Evolutionary conservation across 1,284 basidiomycete genomes (phyloP), one percentile per base, ranked within the genome.

Genomic region (Pseudozyma sp.): DNA sequence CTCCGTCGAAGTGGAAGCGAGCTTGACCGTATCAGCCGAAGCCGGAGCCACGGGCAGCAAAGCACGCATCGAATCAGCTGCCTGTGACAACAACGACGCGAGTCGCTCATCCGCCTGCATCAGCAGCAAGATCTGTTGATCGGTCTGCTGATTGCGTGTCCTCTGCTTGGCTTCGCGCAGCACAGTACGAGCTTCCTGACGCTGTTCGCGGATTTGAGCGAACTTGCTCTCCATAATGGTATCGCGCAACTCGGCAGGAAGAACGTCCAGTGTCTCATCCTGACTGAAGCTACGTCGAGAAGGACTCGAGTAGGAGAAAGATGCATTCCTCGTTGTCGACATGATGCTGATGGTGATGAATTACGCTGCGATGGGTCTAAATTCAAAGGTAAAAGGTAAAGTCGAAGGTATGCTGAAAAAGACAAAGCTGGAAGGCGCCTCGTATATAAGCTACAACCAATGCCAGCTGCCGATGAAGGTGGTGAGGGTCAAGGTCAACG

Each of bases 51-150:
- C 50, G 13, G 69, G 73, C 1, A 76, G 51, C 10, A 76, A 47
- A 1, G 73, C 73, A 16, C 61, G 57, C 69, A 76, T 71, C 19
- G 69, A 71, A 16, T 76, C 73, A 38, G 73, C 73, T 5, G 73
- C 73, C 18, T 76, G 69, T 11, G 73, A 65, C 21, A 76, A 65
- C 18, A 76, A 57, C 39, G 56, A 49, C 0, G 73, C 73, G 3
- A 76, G 61, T 7, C 73, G 60, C 38, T 76, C 69, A 34, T 76
- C 73, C 19, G 65, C 57, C 52, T 76, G 73, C 73, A 76, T 76
- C 35, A 76, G 65, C 5, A 71, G 64, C 39, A 76, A 52, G 49
- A 76, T 76, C 58, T 76, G 73, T 52, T 76, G 69, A 36, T 76
- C 73, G 43, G 73, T 69, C 56, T 71, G 59, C 39, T 62, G 58